These are phyloP conservation scores for Porodaedalea pini DNA, from an alignment of 1,284 basidiomycete species.

Conservation along the genomic window DNA sequence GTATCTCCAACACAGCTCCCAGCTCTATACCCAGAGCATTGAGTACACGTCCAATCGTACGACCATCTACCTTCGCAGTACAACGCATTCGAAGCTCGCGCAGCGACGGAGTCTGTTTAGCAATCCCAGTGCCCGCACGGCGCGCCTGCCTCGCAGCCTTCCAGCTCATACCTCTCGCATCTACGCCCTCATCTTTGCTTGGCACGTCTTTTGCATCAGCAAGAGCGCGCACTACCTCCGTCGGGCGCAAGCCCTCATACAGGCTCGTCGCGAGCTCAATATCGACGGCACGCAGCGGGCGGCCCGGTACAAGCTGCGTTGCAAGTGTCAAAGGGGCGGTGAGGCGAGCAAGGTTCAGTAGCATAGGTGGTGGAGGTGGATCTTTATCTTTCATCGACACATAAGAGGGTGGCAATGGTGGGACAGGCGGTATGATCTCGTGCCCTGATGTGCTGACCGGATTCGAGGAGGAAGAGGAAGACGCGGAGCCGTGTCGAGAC, in stretches of 20 bases:
- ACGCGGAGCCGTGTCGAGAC: neutral
- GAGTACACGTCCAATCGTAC: slow-evolving; percentile 14
- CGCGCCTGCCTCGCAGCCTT: neutral
- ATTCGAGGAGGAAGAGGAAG: slow-evolving; percentile 4
- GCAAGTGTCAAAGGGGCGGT: slow-evolving; percentile 16
- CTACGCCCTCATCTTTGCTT: neutral
- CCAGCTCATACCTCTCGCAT: neutral
- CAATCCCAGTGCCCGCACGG: neutral
- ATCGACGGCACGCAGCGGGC: slow-evolving; percentile 13
- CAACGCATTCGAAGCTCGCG: slow-evolving; percentile 13
- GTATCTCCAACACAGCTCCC: slow-evolving; percentile 7
- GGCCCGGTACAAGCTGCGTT: slow-evolving; percentile 16
- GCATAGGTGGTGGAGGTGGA: neutral
- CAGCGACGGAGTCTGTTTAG: neutral
- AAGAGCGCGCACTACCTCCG: slow-evolving; percentile 11
- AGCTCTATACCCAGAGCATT: slow-evolving; percentile 15
- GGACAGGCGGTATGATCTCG: slow-evolving; percentile 13
- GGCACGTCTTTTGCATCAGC: neutral
- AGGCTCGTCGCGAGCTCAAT: slow-evolving; percentile 16
- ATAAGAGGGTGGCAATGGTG: slow-evolving; percentile 5
- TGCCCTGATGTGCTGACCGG: neutral
- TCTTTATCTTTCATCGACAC: slow-evolving; percentile 3
- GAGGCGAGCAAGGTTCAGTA: slow-evolving; percentile 13
- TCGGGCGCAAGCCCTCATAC: slow-evolving; percentile 16
- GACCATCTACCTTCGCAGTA: slow-evolving; percentile 18